phyloP scores from a whole-genome alignment of 768 basidiomycete genomes.

The Gelatoporia subvermispora region DNA sequence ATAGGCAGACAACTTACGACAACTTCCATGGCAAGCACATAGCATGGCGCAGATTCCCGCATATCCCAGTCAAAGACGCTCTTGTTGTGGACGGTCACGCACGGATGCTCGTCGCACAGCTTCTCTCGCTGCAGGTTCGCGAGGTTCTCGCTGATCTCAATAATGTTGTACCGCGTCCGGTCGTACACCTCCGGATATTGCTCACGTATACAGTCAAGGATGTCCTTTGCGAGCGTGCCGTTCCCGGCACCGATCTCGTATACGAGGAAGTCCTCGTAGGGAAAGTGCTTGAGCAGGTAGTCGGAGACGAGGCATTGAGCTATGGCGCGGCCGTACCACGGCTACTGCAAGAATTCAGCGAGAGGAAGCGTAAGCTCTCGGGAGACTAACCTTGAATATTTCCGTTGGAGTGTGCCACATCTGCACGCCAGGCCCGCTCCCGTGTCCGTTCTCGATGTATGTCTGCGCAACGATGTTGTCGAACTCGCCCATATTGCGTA shows the following conservation, averaged over 20 bases:
- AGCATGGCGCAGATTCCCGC: slow-evolving; percentile 79
- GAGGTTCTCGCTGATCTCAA: slow-evolving; percentile 86
- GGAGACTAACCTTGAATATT: slow-evolving; percentile 77
- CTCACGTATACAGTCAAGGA: slow-evolving; percentile 74
- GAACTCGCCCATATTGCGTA: slow-evolving; percentile 72
- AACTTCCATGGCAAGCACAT: slow-evolving; percentile 92
- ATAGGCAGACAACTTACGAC: slow-evolving; percentile 51
- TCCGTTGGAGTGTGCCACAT: slow-evolving; percentile 99
- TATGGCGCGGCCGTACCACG: slow-evolving; percentile 90
- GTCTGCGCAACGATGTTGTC: slow-evolving; percentile 73
- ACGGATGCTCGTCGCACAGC: slow-evolving; percentile 58
- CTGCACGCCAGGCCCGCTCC: slow-evolving; percentile 75
- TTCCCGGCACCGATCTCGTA: slow-evolving; percentile 99
- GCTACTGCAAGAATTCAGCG: slow-evolving; percentile 41
- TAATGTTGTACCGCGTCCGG: slow-evolving; percentile 86
- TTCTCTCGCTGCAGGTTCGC: slow-evolving; percentile 66
- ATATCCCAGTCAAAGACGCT: slow-evolving; percentile 85
- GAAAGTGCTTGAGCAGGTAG: slow-evolving; percentile 92
- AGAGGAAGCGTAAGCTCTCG: neutral
- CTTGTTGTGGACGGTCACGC: slow-evolving; percentile 64
- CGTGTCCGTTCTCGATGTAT: slow-evolving; percentile 71
- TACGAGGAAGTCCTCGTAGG: slow-evolving; percentile 91
- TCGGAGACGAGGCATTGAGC: slow-evolving; percentile 86
- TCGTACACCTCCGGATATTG: slow-evolving; percentile 90
- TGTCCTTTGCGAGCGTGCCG: slow-evolving; percentile 87